Evolutionary conservation across 23 red algal species (phyloP), one percentile per base, ranked within the genome.

Genomic region (Chondrus crispus): DNA sequence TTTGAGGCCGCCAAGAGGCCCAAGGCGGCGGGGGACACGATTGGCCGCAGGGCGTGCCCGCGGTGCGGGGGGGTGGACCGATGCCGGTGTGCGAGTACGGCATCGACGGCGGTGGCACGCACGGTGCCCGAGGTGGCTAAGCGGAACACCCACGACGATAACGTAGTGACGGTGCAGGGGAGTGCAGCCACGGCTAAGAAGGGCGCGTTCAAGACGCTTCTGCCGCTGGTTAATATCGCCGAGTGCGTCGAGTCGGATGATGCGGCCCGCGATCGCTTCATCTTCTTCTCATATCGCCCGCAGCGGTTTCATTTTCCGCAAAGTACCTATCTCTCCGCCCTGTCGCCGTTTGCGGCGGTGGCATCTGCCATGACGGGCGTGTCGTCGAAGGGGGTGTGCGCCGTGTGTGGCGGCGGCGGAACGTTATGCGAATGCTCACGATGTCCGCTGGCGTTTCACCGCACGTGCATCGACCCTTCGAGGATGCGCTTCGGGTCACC

Each of bases 261-360:
- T 46, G 24, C 44, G 10, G 87, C 53, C 14, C 80, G 87, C 71
- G 87, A 90, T 80, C 87, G 87, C 8, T 80, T 78, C 28, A 62
- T 90, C 12, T 90, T 90, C 41, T 90, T 90, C 60, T 75, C 68
- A 73, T 69, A 79, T 37, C 68, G 87, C 32, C 72, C 87, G 3
- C 87, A 60, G 62, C 68, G 87, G 28, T 75, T 75, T 51, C 71
- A 78, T 28, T 90, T 90, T 36, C 45, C 45, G 40, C 42, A 58
- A 12, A 80, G 43, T 36, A 62, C 68, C 22, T 90, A 90, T 68
- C 49, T 90, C 42, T 90, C 87, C 0, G 62, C 69, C 13, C 69
- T 78, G 20, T 90, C 87, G 1, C 87, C 87, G 2, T 90, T 90
- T 69, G 49, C 87, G 1, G 87, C 87, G 13, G 45, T 90, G 5